Percentiles rank a stretch among this genome's conserved stretches.
Conservation (phyloP, 306 rosid genomes). For the Cucurbita argyrosperma region DNA sequence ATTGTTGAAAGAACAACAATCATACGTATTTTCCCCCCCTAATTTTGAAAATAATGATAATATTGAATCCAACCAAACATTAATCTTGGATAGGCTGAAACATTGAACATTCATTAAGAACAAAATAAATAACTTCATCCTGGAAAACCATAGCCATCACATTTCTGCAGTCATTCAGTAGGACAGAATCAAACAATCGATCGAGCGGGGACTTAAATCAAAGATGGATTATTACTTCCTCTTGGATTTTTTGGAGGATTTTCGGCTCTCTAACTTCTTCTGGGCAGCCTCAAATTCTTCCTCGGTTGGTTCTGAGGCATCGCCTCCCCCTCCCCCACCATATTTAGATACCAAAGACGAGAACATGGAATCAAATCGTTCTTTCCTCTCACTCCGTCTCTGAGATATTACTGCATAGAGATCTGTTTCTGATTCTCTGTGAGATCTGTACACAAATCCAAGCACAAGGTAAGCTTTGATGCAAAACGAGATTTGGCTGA, state of each 20-base stretch:
- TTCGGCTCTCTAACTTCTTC: slow-evolving; percentile 48
- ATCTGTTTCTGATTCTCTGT: slow-evolving; percentile 37
- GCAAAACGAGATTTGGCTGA: not conserved
- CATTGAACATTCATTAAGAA: not conserved
- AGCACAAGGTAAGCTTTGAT: not conserved
- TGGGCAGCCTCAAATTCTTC: slow-evolving; percentile 77
- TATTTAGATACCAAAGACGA: slow-evolving; percentile 65
- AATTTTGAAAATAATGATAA: no score
- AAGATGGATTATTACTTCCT: slow-evolving; percentile 24
- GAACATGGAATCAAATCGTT: slow-evolving; percentile 58
- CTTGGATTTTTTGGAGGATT: slow-evolving; percentile 45
- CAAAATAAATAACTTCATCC: not conserved
- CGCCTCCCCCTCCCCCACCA: slow-evolving; percentile 57
- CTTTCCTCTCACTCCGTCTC: slow-evolving; percentile 50
- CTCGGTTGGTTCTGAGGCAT: slow-evolving; percentile 57
- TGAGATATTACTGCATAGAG: slow-evolving; percentile 50
- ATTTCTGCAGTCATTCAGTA: not conserved
- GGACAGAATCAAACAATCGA: not conserved
- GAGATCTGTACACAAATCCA: slow-evolving; percentile 29
- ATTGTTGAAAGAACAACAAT: no score
- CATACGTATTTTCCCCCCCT: no score
- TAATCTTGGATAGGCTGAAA: not conserved
- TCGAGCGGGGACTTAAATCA: not conserved
- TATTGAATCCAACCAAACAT: no score
- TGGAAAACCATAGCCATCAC: not conserved